Percentiles rank a stretch among this genome's conserved stretches.
Conservation (phyloP, 2,329 filamentous ascomycete genomes). For the Sarocladiaceae sp. region DNA sequence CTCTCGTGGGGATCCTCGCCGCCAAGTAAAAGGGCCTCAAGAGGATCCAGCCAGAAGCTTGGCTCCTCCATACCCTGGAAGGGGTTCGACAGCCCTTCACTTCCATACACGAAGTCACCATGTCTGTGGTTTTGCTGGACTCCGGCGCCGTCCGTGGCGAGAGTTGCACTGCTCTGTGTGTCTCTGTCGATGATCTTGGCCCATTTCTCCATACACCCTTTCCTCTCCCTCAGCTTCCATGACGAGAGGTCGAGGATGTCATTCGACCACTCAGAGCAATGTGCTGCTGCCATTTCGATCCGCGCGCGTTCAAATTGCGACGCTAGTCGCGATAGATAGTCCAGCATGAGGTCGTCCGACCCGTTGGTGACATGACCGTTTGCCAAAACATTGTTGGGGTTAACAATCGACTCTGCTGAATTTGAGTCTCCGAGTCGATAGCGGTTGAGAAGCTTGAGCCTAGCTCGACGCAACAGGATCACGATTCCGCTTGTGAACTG, state of each 20-base stretch:
- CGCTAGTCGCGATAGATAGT: slow-evolving; percentile 10
- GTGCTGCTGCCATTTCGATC: slow-evolving; percentile 12
- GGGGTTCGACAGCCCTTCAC: too few relatives aligned
- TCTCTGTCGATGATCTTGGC: slow-evolving; percentile 9
- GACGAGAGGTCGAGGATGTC: slow-evolving; percentile 11
- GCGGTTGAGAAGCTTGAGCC: slow-evolving; percentile 9
- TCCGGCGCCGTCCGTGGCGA: too few relatives aligned
- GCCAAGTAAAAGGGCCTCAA: too few relatives aligned
- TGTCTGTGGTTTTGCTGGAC: too few relatives aligned
- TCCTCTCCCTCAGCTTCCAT: slow-evolving; percentile 13
- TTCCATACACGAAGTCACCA: too few relatives aligned
- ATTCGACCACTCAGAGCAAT: slow-evolving; percentile 12
- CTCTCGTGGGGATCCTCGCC: too few relatives aligned
- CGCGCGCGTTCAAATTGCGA: slow-evolving; percentile 13
- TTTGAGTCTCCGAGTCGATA: slow-evolving; percentile 10
- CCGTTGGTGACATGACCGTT: neutral
- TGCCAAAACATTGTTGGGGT: neutral
- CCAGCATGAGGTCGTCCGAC: slow-evolving; percentile 13
- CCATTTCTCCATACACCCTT: slow-evolving; percentile 12
- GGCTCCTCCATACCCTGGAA: too few relatives aligned
- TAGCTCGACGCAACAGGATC: slow-evolving; percentile 11
- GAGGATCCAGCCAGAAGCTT: too few relatives aligned
- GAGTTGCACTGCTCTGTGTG: too few relatives aligned
- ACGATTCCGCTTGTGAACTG: slow-evolving; percentile 11
- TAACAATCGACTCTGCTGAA: neutral